These are phyloP conservation scores for Tuber aestivum DNA, from an alignment of 495 filamentous ascomycete species.

Conservation along the genomic window DNA sequence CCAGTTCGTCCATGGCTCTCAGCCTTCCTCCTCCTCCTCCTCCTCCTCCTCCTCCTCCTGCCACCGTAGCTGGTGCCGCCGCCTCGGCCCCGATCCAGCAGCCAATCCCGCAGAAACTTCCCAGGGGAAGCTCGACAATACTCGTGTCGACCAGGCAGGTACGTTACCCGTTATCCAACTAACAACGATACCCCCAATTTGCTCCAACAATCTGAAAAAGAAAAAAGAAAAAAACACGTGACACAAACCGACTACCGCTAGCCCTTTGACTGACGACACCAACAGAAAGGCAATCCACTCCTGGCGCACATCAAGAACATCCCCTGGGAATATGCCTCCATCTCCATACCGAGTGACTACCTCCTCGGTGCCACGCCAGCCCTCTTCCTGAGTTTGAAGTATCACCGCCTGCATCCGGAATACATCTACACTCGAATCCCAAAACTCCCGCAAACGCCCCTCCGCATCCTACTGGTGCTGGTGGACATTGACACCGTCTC, in stretches of 20 bases:
- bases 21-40: constrained; percentile 4
- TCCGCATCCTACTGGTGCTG: constrained; percentile 66
- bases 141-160: constrained; percentile 58
- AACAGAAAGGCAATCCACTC: constrained; percentile 91
- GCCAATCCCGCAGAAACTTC: constrained; percentile 62
- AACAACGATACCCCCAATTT: not conserved
- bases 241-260: constrained; percentile 1
- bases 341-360: constrained; percentile 91
- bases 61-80: constrained; percentile 2
- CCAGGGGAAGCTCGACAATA: constrained; percentile 56
- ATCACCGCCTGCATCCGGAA: constrained; percentile 88
- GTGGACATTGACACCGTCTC: constrained; percentile 90
- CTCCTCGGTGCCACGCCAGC: constrained; percentile 79
- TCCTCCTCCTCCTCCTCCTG: constrained; percentile 25
- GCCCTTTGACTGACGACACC: not conserved
- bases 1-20: constrained; percentile 2
- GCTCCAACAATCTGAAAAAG: not conserved
- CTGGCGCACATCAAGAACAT: constrained; percentile 71
- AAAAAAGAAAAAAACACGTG: not conserved
- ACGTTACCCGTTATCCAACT: not conserved
- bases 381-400: constrained; percentile 90
- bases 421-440: constrained; percentile 93
- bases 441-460: constrained; percentile 64
- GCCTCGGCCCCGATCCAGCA: constrained; percentile 50
- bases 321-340: constrained; percentile 97